Conservation (phyloP, 208 protist species). For the Leishmania arabica region DNA sequence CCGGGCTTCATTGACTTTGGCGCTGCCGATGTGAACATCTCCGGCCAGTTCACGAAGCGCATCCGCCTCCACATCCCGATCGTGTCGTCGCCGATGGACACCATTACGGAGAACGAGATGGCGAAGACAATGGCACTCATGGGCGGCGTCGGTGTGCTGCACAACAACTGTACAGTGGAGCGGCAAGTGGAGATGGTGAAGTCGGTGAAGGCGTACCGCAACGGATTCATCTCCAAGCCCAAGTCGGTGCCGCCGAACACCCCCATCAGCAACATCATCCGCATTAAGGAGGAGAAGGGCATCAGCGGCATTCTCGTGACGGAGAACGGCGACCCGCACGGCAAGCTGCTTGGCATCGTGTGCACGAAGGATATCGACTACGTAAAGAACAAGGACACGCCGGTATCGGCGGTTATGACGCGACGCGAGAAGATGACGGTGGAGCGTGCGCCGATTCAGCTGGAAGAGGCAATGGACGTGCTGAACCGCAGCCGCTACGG, state of each 20-base stretch:
- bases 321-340: conserved; percentile 91
- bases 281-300: conserved; percentile 92
- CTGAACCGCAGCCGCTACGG: conserved; percentile 93
- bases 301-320: conserved; percentile 98
- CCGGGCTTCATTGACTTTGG: conserved; percentile 96
- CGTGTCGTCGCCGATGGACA: conserved; percentile 96
- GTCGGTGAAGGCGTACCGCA: conserved; percentile 96
- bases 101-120: conserved; percentile 94
- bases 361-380: conserved; percentile 98
- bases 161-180: conserved; percentile 95
- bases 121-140: conserved; percentile 91
- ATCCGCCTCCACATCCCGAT: conserved; percentile 94
- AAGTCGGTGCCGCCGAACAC: conserved; percentile 85
- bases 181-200: conserved; percentile 93
- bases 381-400: conserved; percentile 83
- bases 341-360: conserved; percentile 97
- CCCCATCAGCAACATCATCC: conserved; percentile 88
- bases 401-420: conserved; percentile 90
- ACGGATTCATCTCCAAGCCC: conserved; percentile 97
- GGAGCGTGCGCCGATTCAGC: conserved; percentile 78
- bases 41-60: conserved; percentile 87
- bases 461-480: conserved; percentile 96
- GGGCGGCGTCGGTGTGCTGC: conserved; percentile 96
- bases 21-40: conserved; percentile 83
- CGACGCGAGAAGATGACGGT: conserved; percentile 80